These are phyloP conservation scores for Corymbia maculata DNA, from an alignment of 345 rosid species.

Conservation along the genomic window DNA sequence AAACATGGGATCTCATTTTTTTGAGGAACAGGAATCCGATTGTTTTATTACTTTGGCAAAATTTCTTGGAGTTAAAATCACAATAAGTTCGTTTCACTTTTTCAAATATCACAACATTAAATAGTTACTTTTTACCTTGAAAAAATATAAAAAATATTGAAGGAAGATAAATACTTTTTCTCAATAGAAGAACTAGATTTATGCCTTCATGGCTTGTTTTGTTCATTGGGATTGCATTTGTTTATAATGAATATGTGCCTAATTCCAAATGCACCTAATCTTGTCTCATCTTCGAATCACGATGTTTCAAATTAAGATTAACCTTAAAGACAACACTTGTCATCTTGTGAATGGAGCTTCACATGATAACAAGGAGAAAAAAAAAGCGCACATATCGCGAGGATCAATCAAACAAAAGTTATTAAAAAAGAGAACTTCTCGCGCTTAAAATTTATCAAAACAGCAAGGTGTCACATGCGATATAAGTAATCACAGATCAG, in stretches of 20 bases:
- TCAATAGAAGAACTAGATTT: not conserved
- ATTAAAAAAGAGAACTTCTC: not conserved
- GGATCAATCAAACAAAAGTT: not conserved
- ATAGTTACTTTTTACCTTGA: not conserved
- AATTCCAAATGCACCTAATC: not conserved
- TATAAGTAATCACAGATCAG: accelerated
- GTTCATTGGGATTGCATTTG: not conserved
- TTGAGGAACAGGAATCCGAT: not conserved
- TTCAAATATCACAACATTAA: not conserved
- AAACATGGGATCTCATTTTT: not conserved
- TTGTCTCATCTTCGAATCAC: not conserved
- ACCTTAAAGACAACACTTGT: not conserved
- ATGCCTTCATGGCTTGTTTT: accelerated
- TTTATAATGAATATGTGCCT: not conserved
- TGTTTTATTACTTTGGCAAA: not conserved
- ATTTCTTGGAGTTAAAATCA: not conserved
- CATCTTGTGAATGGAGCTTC: not conserved
- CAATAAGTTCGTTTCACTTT: not conserved
- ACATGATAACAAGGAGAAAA: not conserved
- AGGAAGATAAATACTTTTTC: not conserved
- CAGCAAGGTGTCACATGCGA: not conserved
- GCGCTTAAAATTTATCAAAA: not conserved
- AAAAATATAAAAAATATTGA: not conserved
- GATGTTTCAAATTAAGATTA: not conserved
- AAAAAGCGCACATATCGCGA: not conserved